Conservation (phyloP, 2,329 filamentous ascomycete genomes). For the Neopestalotiopsis rosae region DNA sequence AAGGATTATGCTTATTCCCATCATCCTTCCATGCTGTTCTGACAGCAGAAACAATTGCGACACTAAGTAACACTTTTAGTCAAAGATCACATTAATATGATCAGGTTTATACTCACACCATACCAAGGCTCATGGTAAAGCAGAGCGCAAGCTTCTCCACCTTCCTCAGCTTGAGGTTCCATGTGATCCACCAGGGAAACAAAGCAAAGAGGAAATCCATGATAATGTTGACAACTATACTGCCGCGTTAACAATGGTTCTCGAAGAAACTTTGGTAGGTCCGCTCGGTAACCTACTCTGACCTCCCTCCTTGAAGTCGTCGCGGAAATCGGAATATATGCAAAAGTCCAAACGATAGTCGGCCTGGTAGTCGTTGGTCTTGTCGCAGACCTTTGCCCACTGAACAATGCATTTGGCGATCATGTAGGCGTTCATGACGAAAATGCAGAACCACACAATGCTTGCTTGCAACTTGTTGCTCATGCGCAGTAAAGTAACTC, state of each 20-base stretch:
- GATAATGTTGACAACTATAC: constrained; percentile 53
- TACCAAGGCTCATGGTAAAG: constrained; percentile 54
- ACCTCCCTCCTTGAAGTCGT: constrained; percentile 20
- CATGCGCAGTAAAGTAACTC: constrained; percentile 40
- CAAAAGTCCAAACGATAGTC: constrained; percentile 20
- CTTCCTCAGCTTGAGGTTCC: constrained; percentile 50
- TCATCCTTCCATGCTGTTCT: constrained; percentile 54
- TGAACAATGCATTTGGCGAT: constrained; percentile 25
- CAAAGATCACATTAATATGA: not conserved
- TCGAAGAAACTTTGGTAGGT: not conserved
- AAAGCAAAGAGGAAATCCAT: constrained; percentile 57
- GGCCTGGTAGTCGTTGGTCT: constrained; percentile 18
- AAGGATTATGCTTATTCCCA: constrained; percentile 47
- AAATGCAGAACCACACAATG: constrained; percentile 38
- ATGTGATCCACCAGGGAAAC: constrained; percentile 56
- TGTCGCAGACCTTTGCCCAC: constrained; percentile 25
- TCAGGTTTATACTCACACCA: constrained; percentile 36
- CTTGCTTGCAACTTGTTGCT: constrained; percentile 29
- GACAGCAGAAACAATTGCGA: constrained; percentile 49
- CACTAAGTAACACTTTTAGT: not conserved
- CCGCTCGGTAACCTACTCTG: constrained; percentile 2
- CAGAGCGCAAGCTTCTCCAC: constrained; percentile 56
- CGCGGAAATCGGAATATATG: constrained; percentile 19
- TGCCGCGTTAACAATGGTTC: not conserved
- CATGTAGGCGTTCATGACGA: constrained; percentile 37